Base-by-base conservation (phyloP, 148 eudicot species). In the Euryodendron excelsum region DNA sequence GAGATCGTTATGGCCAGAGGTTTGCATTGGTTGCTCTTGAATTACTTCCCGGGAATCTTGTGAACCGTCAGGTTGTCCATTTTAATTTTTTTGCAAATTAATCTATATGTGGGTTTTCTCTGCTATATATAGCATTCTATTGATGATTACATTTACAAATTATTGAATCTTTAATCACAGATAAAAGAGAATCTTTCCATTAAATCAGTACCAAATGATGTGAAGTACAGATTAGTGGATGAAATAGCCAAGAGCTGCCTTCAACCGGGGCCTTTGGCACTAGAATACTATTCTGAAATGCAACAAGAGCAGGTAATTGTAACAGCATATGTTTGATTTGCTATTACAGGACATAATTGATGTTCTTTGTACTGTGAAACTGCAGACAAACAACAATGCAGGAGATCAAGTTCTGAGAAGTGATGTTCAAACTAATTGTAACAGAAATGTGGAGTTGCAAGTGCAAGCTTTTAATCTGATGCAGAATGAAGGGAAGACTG, bases 31-130 rank as follows among this genome's bases (percentile, higher is more conserved):
- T 72, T 28, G 91, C 97, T 53, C 80, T 88, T 15, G 92, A 91
- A 39, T 71, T 92, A 69, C 89, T 81, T 58, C 93, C 92, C 3
- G 99, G 98, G 33, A 93, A 90, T 77, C 90, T 85, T 45, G 99
- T 93, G 45, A 92, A 85, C 45, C 64, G 1, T 58, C 91, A 88
- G 91, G 97, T 94, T 25, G 4, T 5, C 33, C 11, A 1, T 21
- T 66, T 28, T 52, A 30, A 1, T 21, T 61, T 21, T 61, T 69
- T 58, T 45, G 12, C 0, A 28, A 30, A n/a, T 52, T 64, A 45
- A 3, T 50, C 20, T 36, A 31, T 33, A 6, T 41, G 7, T 0
- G 5, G 33, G 15, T 62, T 31, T 0, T 21, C 3, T 21, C 28
- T 23, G 15, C 34, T 0, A 37, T 34, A 4, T 56, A 18, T 7